Evolutionary conservation across 345 rosid species (phyloP).

Genomic region (Ceriops zippeliana): DNA sequence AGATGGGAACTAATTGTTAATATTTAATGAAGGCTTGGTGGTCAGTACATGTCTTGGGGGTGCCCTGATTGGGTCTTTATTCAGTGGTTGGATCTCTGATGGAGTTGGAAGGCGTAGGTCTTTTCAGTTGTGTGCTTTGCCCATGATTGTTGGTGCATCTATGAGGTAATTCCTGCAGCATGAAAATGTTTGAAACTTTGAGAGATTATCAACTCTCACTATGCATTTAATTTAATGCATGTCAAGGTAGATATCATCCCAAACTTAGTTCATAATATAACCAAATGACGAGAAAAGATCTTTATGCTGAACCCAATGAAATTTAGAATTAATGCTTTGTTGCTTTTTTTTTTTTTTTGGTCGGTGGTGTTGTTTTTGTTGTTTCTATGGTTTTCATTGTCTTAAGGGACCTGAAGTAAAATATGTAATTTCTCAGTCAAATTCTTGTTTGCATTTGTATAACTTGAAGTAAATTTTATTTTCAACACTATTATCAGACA

Average conservation of each 20-base stretch:
- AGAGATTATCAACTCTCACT: not conserved
- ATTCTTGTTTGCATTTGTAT: not conserved
- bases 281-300: no score
- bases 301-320: no score
- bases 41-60: slow-evolving; percentile 94
- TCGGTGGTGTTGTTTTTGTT: no score
- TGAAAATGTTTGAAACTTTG: slow-evolving; percentile 5
- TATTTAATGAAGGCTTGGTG: slow-evolving; percentile 63
- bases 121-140: slow-evolving; percentile 82
- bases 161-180: slow-evolving; percentile 46
- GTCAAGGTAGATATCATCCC: not conserved
- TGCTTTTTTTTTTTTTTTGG: no score
- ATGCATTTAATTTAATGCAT: not conserved
- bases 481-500: no score
- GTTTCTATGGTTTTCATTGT: no score
- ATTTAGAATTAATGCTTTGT: no score
- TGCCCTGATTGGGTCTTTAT: slow-evolving; percentile 69
- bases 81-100: slow-evolving; percentile 89
- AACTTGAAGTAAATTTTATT: no score
- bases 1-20: slow-evolving; percentile 1
- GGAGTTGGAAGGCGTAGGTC: slow-evolving; percentile 81
- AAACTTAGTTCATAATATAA: not conserved
- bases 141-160: slow-evolving; percentile 86
- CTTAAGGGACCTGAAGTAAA: no score
- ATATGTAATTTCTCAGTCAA: not conserved